Conservation (phyloP, 75 land plant genomes). For the Picea sitchensis region DNA sequence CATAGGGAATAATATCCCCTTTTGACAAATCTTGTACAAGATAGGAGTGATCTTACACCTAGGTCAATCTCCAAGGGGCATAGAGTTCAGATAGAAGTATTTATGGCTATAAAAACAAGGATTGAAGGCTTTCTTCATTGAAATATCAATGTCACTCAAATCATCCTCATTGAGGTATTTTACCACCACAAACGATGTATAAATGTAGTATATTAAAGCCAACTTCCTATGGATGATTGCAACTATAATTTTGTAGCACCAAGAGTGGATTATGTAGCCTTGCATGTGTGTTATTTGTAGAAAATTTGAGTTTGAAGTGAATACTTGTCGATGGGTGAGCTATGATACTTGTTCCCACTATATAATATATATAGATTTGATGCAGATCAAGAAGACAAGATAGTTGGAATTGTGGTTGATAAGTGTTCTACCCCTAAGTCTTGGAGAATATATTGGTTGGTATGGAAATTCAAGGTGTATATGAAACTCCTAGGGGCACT, state of each 20-base stretch:
- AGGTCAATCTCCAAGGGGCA: conserved; percentile 44
- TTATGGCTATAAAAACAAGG: conserved; percentile 84
- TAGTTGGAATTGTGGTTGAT: no score
- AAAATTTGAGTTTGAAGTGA: conserved; percentile 92
- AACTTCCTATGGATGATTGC: conserved; percentile 85
- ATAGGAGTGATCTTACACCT: conserved; percentile 58
- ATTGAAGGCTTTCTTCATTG: conserved; percentile 87
- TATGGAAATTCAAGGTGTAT: no score
- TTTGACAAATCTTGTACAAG: no score
- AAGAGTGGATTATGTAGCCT: conserved; percentile 83
- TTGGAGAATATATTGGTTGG: no score
- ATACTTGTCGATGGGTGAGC: conserved; percentile 86
- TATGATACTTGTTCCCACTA: conserved; percentile 91
- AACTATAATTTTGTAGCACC: conserved; percentile 64
- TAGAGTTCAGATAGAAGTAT: conserved; percentile 72
- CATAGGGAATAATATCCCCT: no score
- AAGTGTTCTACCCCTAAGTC: no score
- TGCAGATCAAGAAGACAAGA: no score
- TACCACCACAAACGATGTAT: conserved; percentile 75
- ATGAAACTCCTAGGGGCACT: no score
- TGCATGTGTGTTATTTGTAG: conserved; percentile 93
- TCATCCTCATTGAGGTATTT: conserved; percentile 75
- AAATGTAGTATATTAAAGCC: conserved; percentile 75
- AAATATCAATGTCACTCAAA: conserved; percentile 64
- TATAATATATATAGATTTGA: no score